Evolutionary conservation across 2,329 filamentous ascomycete genomes (phyloP).

Genomic region (Tolypocladium ovalisporum): DNA sequence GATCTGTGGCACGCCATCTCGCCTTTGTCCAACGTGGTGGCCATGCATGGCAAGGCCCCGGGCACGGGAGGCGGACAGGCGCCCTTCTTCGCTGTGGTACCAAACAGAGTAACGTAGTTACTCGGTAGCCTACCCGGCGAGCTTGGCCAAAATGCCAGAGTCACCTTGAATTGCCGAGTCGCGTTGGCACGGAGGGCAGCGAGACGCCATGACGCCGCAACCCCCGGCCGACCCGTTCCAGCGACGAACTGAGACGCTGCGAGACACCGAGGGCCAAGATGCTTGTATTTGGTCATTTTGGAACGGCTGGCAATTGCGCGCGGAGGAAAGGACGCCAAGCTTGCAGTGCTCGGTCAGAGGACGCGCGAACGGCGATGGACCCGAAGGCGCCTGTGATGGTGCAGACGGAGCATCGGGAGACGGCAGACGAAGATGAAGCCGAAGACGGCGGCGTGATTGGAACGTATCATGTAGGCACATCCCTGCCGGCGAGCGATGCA

Average conservation of each 20-base stretch:
- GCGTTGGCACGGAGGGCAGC: conserved; percentile 1
- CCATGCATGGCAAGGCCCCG: conserved; percentile 1
- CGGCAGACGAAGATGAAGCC: not conserved
- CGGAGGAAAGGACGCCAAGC: not conserved
- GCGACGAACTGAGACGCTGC: conserved; percentile 12
- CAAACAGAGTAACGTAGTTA: not conserved
- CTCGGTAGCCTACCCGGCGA: not conserved
- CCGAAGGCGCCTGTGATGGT: not conserved
- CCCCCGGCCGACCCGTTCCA: conserved; percentile 7
- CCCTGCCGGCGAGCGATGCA: not conserved
- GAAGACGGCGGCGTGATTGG: not conserved
- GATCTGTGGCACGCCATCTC: conserved; percentile 31
- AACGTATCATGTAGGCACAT: not conserved
- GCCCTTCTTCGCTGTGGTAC: not conserved
- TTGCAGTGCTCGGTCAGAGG: not conserved
- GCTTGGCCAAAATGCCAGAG: conserved; percentile 1
- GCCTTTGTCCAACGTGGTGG: conserved; percentile 18
- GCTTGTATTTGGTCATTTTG: not conserved
- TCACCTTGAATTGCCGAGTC: conserved; percentile 2
- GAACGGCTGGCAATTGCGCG: not conserved
- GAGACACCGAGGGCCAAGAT: conserved; percentile 6
- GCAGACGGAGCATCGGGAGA: not conserved
- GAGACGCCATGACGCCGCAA: conserved; percentile 1
- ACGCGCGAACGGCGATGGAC: not conserved
- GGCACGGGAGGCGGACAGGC: not conserved